These are phyloP conservation scores for Phialophora chinensis DNA, from an alignment of 2,329 filamentous ascomycete genomes.

Conservation along the genomic window DNA sequence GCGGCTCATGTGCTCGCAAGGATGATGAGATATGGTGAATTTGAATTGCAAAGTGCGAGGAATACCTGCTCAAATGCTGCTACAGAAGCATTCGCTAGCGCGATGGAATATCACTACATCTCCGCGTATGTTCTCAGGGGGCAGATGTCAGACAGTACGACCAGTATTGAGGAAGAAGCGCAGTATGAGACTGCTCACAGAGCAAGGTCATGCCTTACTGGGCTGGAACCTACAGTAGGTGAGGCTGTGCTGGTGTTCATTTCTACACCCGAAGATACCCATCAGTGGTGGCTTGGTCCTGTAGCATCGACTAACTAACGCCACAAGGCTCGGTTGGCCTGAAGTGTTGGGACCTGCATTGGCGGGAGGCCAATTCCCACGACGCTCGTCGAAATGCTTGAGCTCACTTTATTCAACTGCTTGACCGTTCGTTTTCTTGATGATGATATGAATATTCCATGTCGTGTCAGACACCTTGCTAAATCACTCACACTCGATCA, in stretches of 20 bases:
- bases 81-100: not conserved
- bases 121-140: not conserved
- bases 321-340: not conserved
- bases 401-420: not conserved
- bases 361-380: conserved; percentile 4
- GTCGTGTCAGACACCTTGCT: conserved; percentile 10
- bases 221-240: not conserved
- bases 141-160: not conserved
- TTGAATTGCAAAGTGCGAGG: conserved; percentile 1
- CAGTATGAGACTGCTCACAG: not conserved
- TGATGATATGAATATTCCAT: not conserved
- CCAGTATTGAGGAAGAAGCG: not conserved
- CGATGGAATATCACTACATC: not conserved
- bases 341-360: conserved; percentile 18
- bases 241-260: not conserved
- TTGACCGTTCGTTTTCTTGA: not conserved
- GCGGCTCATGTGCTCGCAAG: not conserved
- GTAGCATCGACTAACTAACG: not conserved
- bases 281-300: not conserved
- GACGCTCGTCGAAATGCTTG: not conserved
- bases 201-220: not conserved
- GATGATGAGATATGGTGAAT: conserved; percentile 1
- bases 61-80: not conserved
- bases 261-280: not conserved
- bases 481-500: not conserved